Percentiles rank a stretch among this genome's conserved stretches.
Evolutionary conservation across 1,139 yeast species (phyloP).

Genomic region (Yamadazyma spencermartinsiae): DNA sequence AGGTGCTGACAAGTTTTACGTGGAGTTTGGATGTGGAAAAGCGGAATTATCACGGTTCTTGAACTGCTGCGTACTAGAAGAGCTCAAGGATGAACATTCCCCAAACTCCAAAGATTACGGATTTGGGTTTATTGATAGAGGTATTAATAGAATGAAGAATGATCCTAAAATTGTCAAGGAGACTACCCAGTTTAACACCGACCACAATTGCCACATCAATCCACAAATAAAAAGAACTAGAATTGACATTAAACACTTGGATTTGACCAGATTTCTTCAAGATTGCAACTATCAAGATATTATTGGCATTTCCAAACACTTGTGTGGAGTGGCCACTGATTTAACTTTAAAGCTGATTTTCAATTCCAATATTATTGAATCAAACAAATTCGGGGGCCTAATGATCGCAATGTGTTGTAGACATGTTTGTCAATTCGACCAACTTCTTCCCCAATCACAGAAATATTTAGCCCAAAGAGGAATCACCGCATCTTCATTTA

Average conservation of each 20-base stretch:
- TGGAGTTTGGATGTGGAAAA: slow-evolving; percentile 91
- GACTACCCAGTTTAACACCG: slow-evolving; percentile 24
- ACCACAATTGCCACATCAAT: slow-evolving; percentile 9
- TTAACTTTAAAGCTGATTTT: slow-evolving; percentile 68
- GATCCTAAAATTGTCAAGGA: slow-evolving; percentile 69
- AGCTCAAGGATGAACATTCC: background rate
- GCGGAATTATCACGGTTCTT: slow-evolving; percentile 79
- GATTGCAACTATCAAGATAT: slow-evolving; percentile 23
- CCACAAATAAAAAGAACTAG: slow-evolving; percentile 55
- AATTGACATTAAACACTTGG: slow-evolving; percentile 77
- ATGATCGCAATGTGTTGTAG: slow-evolving; percentile 94
- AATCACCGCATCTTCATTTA: slow-evolving; percentile 45
- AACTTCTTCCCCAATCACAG: slow-evolving; percentile 52
- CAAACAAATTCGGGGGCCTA: slow-evolving; percentile 47
- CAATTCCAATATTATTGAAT: slow-evolving; percentile 34
- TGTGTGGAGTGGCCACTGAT: slow-evolving; percentile 95
- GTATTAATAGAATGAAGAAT: slow-evolving; percentile 74
- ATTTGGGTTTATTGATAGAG: slow-evolving; percentile 72
- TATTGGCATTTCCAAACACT: slow-evolving; percentile 79
- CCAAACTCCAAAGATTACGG: slow-evolving; percentile 26
- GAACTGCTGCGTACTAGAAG: slow-evolving; percentile 42
- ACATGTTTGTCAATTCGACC: slow-evolving; percentile 67
- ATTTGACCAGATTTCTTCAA: slow-evolving; percentile 47
- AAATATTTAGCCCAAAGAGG: slow-evolving; percentile 37
- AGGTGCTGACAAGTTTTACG: slow-evolving; percentile 37